These are phyloP conservation scores for Graphium sp. DNA, from an alignment of 2,329 filamentous ascomycete species.

Conservation along the genomic window DNA sequence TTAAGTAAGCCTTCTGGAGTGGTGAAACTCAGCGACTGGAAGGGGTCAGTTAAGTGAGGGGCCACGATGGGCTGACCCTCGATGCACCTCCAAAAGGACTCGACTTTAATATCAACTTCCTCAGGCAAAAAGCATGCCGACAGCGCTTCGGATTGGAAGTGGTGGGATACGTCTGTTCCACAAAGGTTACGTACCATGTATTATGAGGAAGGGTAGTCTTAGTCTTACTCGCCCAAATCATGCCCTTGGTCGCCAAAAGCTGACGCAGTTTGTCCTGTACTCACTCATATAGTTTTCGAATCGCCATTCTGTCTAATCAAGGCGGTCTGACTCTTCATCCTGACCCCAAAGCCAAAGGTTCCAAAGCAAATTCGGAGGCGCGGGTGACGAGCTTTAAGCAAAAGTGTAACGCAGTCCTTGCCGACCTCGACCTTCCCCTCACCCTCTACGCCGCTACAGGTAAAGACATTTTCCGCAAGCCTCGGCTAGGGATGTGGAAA, in stretches of 20 bases:
- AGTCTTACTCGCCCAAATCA: background rate
- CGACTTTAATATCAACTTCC: conserved; percentile 64
- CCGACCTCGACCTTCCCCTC: conserved; percentile 56
- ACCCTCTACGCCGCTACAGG: conserved; percentile 75
- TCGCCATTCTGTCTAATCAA: conserved; percentile 82
- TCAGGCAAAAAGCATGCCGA: conserved; percentile 67
- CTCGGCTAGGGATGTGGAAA: conserved; percentile 76
- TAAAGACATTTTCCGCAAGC: conserved; percentile 74
- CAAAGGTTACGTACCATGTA: conserved; percentile 48
- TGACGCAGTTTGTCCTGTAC: conserved; percentile 3
- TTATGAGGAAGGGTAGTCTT: conserved; percentile 44
- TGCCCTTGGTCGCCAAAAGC: no score
- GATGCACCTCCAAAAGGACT: no score
- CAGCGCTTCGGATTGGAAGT: conserved; percentile 72
- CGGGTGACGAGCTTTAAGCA: conserved; percentile 68
- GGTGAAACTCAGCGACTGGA: no score
- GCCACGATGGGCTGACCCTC: no score
- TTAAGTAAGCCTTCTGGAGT: background rate
- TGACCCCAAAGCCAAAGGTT: conserved; percentile 45
- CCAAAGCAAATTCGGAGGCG: conserved; percentile 42
- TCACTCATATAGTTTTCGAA: conserved; percentile 37
- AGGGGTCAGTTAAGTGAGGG: background rate
- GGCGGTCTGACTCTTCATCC: conserved; percentile 61
- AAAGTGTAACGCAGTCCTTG: conserved; percentile 55
- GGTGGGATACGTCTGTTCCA: conserved; percentile 70